Conservation (phyloP, 2,329 filamentous ascomycete genomes). For the Rhynchosporium graminicola region DNA sequence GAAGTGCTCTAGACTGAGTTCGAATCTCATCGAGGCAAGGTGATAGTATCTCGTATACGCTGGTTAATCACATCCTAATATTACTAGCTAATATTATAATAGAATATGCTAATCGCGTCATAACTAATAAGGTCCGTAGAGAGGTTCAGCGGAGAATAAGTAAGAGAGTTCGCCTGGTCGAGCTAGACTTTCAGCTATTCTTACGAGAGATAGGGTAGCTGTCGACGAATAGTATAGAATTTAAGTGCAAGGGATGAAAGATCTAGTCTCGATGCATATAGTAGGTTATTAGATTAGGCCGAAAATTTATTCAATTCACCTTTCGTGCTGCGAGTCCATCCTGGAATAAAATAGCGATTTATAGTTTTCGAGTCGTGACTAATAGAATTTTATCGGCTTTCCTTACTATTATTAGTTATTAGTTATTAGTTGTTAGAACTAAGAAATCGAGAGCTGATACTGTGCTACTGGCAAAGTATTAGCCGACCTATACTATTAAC, state of each 20-base stretch:
- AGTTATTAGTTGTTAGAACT: background rate
- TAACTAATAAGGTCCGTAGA: slow-evolving; percentile 16
- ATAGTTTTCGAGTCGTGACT: slow-evolving; percentile 2
- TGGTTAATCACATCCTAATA: background rate
- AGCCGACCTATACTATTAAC: background rate
- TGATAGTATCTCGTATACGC: slow-evolving; percentile 24
- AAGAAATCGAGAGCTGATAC: background rate
- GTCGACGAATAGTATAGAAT: slow-evolving; percentile 13
- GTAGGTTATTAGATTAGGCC: slow-evolving; percentile 8
- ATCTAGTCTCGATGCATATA: background rate
- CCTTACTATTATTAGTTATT: background rate
- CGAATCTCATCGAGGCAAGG: slow-evolving; percentile 14
- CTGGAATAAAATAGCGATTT: background rate
- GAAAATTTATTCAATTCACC: background rate
- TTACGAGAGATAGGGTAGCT: slow-evolving; percentile 3
- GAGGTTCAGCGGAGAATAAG: slow-evolving; percentile 19
- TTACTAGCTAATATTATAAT: slow-evolving; percentile 10
- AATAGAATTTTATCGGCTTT: background rate
- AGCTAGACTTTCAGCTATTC: slow-evolving; percentile 26
- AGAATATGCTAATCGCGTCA: slow-evolving; percentile 19
- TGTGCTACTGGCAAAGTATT: background rate
- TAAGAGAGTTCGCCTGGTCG: slow-evolving; percentile 22
- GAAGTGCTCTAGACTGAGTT: slow-evolving; percentile 18
- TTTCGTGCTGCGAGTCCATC: background rate
- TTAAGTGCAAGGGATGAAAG: slow-evolving; percentile 21